phyloP scores from a whole-genome alignment of 2,329 filamentous ascomycete species.

The Dissoconium aciculare region DNA sequence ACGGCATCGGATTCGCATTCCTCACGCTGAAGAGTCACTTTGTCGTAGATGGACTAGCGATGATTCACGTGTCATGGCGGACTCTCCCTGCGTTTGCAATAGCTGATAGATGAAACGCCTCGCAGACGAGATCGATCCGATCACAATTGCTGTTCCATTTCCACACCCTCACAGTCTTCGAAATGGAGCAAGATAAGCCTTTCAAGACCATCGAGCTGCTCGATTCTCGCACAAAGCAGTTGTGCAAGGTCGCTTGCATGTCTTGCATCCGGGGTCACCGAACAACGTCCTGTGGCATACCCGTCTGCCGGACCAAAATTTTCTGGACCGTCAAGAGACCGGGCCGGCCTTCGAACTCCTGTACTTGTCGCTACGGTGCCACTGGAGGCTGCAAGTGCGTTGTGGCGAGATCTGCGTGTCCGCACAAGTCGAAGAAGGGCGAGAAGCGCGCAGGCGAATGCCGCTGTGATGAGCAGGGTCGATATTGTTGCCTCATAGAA shows the following conservation, averaged over 20 bases:
- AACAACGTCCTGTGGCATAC: conserved; percentile 23
- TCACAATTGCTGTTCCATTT: neutral
- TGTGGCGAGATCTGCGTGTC: conserved; percentile 19
- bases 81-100: too few species aligned
- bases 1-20: too few species aligned
- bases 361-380: conserved; percentile 21
- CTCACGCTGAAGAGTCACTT: too few species aligned
- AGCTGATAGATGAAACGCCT: too few species aligned
- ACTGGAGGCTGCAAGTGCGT: conserved; percentile 23
- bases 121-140: too few species aligned
- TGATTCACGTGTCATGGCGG: too few species aligned
- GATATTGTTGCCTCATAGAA: conserved; percentile 22
- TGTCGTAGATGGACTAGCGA: too few species aligned
- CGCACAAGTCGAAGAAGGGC: conserved; percentile 23
- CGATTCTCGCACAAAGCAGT: conserved; percentile 19
- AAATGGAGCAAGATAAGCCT: conserved; percentile 20
- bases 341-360: conserved; percentile 22
- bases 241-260: conserved; percentile 24
- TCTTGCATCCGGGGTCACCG: conserved; percentile 24
- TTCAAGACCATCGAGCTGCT: conserved; percentile 25
- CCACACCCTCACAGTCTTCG: conserved; percentile 2
- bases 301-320: conserved; percentile 22
- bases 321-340: conserved; percentile 25
- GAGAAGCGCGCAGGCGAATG: conserved; percentile 22
- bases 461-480: conserved; percentile 22